These are phyloP conservation scores for Debaryomycetaceae sp. DNA, from an alignment of 1,139 yeast genomes.

Conservation along the genomic window DNA sequence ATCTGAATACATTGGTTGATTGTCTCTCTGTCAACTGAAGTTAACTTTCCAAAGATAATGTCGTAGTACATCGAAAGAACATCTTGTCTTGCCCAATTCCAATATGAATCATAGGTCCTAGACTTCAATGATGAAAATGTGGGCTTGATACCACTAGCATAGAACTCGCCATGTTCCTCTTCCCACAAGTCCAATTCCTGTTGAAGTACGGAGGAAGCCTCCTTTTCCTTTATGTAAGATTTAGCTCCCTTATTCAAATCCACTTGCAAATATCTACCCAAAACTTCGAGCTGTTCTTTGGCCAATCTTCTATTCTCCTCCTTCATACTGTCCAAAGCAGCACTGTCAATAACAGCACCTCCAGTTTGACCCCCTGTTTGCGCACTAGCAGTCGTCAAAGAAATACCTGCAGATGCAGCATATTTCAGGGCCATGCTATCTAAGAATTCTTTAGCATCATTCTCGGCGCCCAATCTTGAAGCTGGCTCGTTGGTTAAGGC, in stretches of 20 bases:
- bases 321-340: conserved; percentile 91
- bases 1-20: conserved; percentile 94
- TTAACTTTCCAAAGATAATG: conserved; percentile 89
- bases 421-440: conserved; percentile 81
- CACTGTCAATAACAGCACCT: conserved; percentile 90
- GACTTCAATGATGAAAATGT: conserved; percentile 90
- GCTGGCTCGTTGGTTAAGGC: conserved; percentile 92
- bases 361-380: conserved; percentile 57
- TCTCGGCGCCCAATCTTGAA: conserved; percentile 77
- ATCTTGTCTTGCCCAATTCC: conserved; percentile 99
- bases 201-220: conserved; percentile 79
- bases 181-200: conserved; percentile 90
- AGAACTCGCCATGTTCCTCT: conserved; percentile 92
- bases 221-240: conserved; percentile 81
- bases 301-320: conserved; percentile 88
- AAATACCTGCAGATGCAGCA: conserved; percentile 77
- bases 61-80: conserved; percentile 91
- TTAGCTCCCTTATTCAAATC: conserved; percentile 91
- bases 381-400: conserved; percentile 60
- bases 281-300: conserved; percentile 90
- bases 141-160: conserved; percentile 88
- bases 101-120: conserved; percentile 92
- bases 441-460: conserved; percentile 85
- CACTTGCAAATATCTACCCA: conserved; percentile 90
- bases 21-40: conserved; percentile 90